Evolutionary conservation across 73 alveolate genomes (phyloP).

Genomic region (Effrenium voratum): DNA sequence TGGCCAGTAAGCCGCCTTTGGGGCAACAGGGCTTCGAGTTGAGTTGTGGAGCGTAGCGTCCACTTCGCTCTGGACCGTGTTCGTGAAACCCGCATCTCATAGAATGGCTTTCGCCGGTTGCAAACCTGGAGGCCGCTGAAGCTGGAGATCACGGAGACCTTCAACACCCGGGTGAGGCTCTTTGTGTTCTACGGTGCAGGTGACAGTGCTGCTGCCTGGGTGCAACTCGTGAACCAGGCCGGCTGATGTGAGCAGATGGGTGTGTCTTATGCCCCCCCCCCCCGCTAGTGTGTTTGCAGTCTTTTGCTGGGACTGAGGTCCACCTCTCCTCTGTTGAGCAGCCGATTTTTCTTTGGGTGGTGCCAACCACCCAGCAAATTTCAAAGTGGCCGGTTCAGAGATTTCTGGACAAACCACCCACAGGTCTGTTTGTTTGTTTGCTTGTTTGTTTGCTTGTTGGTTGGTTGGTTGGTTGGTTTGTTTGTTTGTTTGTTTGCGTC

Average conservation of each 20-base stretch:
- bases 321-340: background rate
- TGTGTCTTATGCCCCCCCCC: no score
- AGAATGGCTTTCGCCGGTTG: background rate
- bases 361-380: no score
- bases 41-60: background rate
- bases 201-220: slow-evolving; percentile 69
- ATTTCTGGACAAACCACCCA: no score
- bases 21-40: background rate
- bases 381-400: no score
- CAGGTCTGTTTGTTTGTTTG: no score
- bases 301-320: background rate
- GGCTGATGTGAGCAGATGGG: no score
- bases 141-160: slow-evolving; percentile 48
- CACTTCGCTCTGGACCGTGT: background rate
- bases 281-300: no score
- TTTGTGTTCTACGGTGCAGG: slow-evolving; percentile 77
- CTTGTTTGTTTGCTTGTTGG: no score
- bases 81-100: background rate
- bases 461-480: no score
- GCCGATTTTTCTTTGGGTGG: no score
- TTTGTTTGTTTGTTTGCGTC: no score
- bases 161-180: slow-evolving; percentile 47
- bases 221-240: slow-evolving; percentile 74
- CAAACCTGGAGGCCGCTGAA: slow-evolving; percentile 24
- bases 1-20: no score